phyloP scores from a whole-genome alignment of 2,329 filamentous ascomycete species.

The Cercospora canescens region DNA sequence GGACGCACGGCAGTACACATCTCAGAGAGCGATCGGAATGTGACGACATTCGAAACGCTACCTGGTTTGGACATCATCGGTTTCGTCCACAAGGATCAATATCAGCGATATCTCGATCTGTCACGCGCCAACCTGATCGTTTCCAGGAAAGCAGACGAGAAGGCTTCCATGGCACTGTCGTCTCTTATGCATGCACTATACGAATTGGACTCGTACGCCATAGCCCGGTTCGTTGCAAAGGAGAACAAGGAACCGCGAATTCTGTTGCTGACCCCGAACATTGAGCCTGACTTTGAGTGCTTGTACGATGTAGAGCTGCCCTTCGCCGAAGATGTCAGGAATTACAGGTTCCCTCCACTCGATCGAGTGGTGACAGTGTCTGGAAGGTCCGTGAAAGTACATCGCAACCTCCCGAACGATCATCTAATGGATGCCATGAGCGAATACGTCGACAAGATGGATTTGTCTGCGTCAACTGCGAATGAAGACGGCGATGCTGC shows the following conservation, averaged over 20 bases:
- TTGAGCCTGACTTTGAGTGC: conserved; percentile 79
- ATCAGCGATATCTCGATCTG: conserved; percentile 82
- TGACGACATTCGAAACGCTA: conserved; percentile 80
- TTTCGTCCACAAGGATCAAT: conserved; percentile 70
- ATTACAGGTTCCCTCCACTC: conserved; percentile 88
- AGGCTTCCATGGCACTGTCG: conserved; percentile 80
- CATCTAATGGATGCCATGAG: conserved; percentile 80
- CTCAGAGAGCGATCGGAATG: conserved; percentile 78
- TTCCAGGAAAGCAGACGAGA: conserved; percentile 74
- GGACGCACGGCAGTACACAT: conserved; percentile 90
- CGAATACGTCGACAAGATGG: conserved; percentile 91
- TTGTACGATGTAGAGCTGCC: conserved; percentile 88
- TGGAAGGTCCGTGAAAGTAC: conserved; percentile 75
- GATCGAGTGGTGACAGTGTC: conserved; percentile 86
- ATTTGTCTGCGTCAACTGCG: conserved; percentile 68
- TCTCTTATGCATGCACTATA: conserved; percentile 85
- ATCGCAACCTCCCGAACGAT: conserved; percentile 77
- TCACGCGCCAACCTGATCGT: conserved; percentile 78
- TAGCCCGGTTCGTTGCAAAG: conserved; percentile 83
- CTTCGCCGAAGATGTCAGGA: conserved; percentile 87
- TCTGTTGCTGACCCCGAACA: conserved; percentile 74
- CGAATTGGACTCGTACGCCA: conserved; percentile 80
- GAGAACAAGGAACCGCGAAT: conserved; percentile 77
- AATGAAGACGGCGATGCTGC: conserved; percentile 69
- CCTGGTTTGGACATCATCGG: conserved; percentile 80